A percentile compares a stretch with the other conserved stretches of the same genome.
Evolutionary conservation across 306 rosid species (phyloP).

Genomic region (Gynostemma pentaphyllum): DNA sequence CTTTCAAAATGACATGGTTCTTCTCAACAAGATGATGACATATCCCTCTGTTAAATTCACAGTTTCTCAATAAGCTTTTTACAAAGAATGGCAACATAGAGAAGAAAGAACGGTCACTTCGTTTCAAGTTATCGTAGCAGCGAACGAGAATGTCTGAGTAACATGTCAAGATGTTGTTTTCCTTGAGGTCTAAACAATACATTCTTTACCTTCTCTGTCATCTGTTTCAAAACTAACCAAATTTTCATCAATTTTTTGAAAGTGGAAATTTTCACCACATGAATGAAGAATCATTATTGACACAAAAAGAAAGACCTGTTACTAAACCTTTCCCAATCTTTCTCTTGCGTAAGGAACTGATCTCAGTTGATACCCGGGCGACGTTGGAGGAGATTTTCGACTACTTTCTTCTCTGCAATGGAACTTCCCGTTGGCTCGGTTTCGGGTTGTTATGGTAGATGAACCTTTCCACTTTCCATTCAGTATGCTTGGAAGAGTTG

Average conservation of each 20-base stretch:
- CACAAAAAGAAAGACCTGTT: neutral
- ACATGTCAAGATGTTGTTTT: slow-evolving; percentile 37
- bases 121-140: slow-evolving; percentile 41
- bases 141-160: slow-evolving; percentile 68
- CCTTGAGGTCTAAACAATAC: slow-evolving; percentile 52
- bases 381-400: slow-evolving; percentile 56
- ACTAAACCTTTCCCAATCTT: slow-evolving; percentile 56
- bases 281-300: neutral
- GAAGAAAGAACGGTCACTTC: neutral
- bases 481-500: slow-evolving; percentile 62
- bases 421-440: slow-evolving; percentile 50
- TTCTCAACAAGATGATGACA: neutral
- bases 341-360: slow-evolving; percentile 60
- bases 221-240: slow-evolving; percentile 25
- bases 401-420: slow-evolving; percentile 43
- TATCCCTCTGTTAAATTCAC: neutral
- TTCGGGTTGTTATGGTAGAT: slow-evolving; percentile 48
- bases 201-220: slow-evolving; percentile 55
- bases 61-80: neutral
- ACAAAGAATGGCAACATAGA: neutral
- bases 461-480: slow-evolving; percentile 34
- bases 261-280: neutral
- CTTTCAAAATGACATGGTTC: neutral
- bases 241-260: neutral
- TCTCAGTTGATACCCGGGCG: slow-evolving; percentile 43